Percentiles rank a stretch among this genome's conserved stretches.
Evolutionary conservation across 2,329 filamentous ascomycete species (phyloP).

Genomic region (Penicillium sp.): DNA sequence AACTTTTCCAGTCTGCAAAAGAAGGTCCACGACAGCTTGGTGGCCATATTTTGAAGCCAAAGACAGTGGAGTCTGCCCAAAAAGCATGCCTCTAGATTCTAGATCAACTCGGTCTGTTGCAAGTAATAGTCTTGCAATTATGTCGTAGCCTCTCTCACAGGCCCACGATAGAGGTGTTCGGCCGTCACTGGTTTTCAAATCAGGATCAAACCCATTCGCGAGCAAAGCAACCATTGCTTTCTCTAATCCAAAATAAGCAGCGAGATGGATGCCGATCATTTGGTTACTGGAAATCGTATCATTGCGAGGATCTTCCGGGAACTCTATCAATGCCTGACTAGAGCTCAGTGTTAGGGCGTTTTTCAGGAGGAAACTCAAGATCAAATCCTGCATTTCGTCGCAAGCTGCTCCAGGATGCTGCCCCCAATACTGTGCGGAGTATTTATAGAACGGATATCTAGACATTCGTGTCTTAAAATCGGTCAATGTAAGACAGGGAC

Average conservation of each 20-base stretch:
- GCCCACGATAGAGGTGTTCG: slow-evolving; percentile 16
- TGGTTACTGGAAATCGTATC: no score
- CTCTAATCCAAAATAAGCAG: slow-evolving; percentile 10
- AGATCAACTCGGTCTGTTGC: background rate
- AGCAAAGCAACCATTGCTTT: background rate
- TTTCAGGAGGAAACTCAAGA: no score
- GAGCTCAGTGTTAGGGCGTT: background rate
- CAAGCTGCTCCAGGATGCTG: background rate
- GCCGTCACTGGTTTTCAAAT: background rate
- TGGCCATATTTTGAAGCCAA: slow-evolving; percentile 5
- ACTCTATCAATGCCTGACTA: background rate
- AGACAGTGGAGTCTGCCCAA: slow-evolving; percentile 9
- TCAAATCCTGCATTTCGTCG: no score
- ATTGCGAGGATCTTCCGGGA: background rate
- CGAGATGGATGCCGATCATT: slow-evolving; percentile 4
- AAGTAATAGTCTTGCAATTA: slow-evolving; percentile 9
- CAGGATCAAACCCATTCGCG: background rate
- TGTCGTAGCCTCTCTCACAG: slow-evolving; percentile 13
- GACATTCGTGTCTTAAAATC: background rate
- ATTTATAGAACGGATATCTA: background rate
- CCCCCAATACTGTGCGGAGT: background rate
- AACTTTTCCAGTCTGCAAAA: background rate
- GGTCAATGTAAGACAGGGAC: background rate
- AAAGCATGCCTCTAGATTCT: background rate
- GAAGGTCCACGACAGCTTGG: slow-evolving; percentile 3